Conservation (phyloP, 2,329 filamentous ascomycete genomes). For the Paracorniculantispora psalliotae region DNA sequence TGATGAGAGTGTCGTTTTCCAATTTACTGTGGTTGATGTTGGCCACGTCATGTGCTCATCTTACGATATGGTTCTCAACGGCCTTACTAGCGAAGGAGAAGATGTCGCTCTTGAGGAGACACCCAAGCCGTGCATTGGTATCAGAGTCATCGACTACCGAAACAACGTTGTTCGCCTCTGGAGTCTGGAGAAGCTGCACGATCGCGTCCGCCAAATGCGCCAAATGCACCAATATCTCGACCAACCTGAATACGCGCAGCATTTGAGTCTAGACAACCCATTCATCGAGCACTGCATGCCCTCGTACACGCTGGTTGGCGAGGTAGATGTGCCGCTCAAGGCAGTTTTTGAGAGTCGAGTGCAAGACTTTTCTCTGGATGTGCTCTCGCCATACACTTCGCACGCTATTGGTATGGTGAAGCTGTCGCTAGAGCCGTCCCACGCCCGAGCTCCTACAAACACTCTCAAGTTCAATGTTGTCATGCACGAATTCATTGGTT, state of each 20-base stretch:
- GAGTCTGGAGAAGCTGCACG: slow-evolving; percentile 88
- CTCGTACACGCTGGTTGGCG: slow-evolving; percentile 85
- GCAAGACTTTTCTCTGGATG: slow-evolving; percentile 88
- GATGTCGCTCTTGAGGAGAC: slow-evolving; percentile 76
- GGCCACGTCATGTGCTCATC: slow-evolving; percentile 88
- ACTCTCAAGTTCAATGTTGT: slow-evolving; percentile 98
- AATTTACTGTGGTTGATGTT: slow-evolving; percentile 85
- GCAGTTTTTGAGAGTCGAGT: slow-evolving; percentile 93
- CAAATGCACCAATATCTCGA: slow-evolving; percentile 97
- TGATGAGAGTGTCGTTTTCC: slow-evolving; percentile 87
- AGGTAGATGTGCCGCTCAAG: slow-evolving; percentile 84
- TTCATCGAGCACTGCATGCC: slow-evolving; percentile 90
- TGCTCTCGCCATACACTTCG: slow-evolving; percentile 86
- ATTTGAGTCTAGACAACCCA: slow-evolving; percentile 87
- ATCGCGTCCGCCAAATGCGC: slow-evolving; percentile 84
- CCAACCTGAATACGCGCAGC: slow-evolving; percentile 88
- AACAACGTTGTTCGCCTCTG: slow-evolving; percentile 82
- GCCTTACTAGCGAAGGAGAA: slow-evolving; percentile 77
- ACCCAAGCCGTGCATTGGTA: slow-evolving; percentile 82
- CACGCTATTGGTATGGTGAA: slow-evolving; percentile 88
- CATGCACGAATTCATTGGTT: slow-evolving; percentile 93
- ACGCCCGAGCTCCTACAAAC: slow-evolving; percentile 83
- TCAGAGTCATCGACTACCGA: slow-evolving; percentile 88
- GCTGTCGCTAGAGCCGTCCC: slow-evolving; percentile 87
- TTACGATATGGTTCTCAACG: slow-evolving; percentile 94